These are phyloP conservation scores for Pichia cephalocereana DNA, from an alignment of 805 yeast species.

Conservation along the genomic window DNA sequence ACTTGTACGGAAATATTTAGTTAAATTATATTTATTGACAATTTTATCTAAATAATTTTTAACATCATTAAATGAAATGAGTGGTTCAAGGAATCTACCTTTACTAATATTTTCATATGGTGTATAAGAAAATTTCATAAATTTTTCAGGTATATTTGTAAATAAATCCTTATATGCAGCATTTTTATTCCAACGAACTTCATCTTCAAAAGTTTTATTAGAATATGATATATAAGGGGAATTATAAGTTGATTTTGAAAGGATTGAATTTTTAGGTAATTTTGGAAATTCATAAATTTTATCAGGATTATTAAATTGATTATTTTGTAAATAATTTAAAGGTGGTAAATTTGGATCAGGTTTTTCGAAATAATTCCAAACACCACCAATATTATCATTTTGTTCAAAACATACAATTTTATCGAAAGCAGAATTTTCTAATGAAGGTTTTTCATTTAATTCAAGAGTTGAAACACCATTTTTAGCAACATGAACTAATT, in stretches of 20 bases:
- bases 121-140: constrained; percentile 31
- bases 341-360: constrained; percentile 18
- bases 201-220: constrained; percentile 4
- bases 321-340: neutral
- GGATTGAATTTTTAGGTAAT: constrained; percentile 2
- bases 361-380: constrained; percentile 23
- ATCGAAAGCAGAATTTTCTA: constrained; percentile 22
- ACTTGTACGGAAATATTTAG: constrained; percentile 27
- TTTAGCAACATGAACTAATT: constrained; percentile 21
- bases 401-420: constrained; percentile 33
- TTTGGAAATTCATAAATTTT: constrained; percentile 9
- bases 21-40: constrained; percentile 19
- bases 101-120: constrained; percentile 4
- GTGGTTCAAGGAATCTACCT: constrained; percentile 6
- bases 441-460: neutral
- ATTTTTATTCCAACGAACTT: constrained; percentile 29
- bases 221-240: constrained; percentile 23
- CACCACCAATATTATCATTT: constrained; percentile 31
- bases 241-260: constrained; percentile 24
- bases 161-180: constrained; percentile 32
- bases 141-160: constrained; percentile 34
- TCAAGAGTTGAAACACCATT: constrained; percentile 18
- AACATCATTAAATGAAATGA: constrained; percentile 15
- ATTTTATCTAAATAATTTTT: constrained; percentile 8
- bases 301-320: constrained; percentile 11